Evolutionary conservation across 495 filamentous ascomycete genomes (phyloP), one percentile per base, ranked within the genome.

Genomic region (Penicillium maclennaniae): DNA sequence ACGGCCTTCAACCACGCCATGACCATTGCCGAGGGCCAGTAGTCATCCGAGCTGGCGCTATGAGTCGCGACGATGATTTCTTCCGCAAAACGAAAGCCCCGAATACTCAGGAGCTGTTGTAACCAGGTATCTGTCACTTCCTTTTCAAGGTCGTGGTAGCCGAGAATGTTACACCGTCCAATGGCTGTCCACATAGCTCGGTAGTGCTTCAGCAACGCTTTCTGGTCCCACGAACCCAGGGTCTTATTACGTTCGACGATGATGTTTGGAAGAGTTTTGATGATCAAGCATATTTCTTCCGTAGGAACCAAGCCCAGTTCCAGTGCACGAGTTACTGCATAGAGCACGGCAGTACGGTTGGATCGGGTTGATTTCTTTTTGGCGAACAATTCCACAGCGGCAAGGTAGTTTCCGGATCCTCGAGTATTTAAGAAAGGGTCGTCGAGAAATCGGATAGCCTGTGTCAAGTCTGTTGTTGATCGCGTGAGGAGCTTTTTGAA

Each of bases 121-220:
- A 76, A 57, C 72, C 70, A 77, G n/a, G 43, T 34, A 44, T 71
- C 60, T 23, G 68, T 52, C 21, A 69, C 43, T 0, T 55, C 45
- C 17, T 53, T 49, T 34, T 69, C 58, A 47, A 77, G 47, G 28
- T 76, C 67, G 19, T 47, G 53, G 36, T 72, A 66, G 19, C 60
- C 58, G 23, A 73, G 66, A 21, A 77, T 63, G 38, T 61, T 69
- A 45, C 72, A 74, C 8, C 51, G 53, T 10, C 70, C 69, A 52
- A 77, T 70, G 5, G 72, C 69, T 58, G 62, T 62, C 74, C 74
- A 77, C 55, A 77, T 63, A 4, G 56, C 47, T 37, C 60, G 53
- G 42, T 71, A 70, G 16, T 65, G 54, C 7, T 54, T 51, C 7
- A 49, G 34, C 19, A 73, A 39, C 12, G 50, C 21, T 27, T 50